phyloP scores from a whole-genome alignment of 1,284 basidiomycete genomes.

The Malassezia dermatis region DNA sequence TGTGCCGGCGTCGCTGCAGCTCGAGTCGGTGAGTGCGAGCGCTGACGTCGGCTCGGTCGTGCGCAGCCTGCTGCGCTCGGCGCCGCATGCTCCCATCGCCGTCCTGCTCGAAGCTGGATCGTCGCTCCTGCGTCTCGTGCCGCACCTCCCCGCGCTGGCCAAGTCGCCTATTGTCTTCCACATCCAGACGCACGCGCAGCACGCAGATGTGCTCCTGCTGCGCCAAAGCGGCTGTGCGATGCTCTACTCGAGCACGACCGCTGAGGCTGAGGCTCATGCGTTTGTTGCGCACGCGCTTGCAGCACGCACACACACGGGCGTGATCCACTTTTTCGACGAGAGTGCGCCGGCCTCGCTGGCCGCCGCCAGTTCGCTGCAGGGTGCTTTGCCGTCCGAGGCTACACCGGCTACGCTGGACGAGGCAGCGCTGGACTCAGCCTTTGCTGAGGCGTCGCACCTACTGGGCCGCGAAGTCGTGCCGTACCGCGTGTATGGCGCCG shows the following conservation, averaged over 20 bases:
- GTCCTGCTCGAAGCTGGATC: conserved; percentile 1
- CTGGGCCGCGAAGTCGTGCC: conserved; percentile 33
- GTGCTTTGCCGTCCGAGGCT: neutral
- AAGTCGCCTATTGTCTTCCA: conserved; percentile 34
- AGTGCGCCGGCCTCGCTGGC: conserved; percentile 1
- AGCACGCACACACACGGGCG: conserved; percentile 55
- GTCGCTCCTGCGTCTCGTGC: conserved; percentile 25
- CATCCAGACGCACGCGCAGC: conserved; percentile 50
- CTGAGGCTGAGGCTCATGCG: conserved; percentile 64
- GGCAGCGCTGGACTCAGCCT: conserved; percentile 43
- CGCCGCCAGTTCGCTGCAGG: conserved; percentile 11
- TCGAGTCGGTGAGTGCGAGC: neutral
- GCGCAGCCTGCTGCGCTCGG: neutral
- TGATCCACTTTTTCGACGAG: conserved; percentile 68
- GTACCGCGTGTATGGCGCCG: conserved; percentile 29
- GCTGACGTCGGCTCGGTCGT: conserved; percentile 14
- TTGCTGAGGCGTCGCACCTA: conserved; percentile 27
- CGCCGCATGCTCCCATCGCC: neutral
- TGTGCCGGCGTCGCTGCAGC: neutral
- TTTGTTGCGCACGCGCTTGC: conserved; percentile 63
- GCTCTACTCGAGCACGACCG: conserved; percentile 57
- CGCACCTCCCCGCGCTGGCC: conserved; percentile 35
- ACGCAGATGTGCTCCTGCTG: conserved; percentile 57
- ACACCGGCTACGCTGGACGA: conserved; percentile 7
- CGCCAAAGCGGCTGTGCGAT: conserved; percentile 57